phyloP scores from a whole-genome alignment of 2,329 filamentous ascomycete species.

The Sarocladium strictum region DNA sequence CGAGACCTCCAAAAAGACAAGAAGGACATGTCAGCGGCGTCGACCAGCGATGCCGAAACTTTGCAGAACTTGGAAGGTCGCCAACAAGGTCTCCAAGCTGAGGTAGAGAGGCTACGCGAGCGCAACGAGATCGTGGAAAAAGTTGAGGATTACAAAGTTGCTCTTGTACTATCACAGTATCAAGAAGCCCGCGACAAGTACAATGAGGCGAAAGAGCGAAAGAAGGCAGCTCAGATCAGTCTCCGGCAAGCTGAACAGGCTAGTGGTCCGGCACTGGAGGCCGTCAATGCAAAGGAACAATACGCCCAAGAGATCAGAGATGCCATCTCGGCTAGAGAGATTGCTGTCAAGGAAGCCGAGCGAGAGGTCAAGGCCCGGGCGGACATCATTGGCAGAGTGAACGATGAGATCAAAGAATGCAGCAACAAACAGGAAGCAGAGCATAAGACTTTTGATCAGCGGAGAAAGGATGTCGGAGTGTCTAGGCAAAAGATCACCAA shows the following conservation, averaged over 20 bases:
- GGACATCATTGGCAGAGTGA: slow-evolving; percentile 26
- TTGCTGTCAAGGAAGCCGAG: slow-evolving; percentile 49
- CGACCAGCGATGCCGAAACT: slow-evolving; percentile 53
- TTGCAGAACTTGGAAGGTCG: slow-evolving; percentile 64
- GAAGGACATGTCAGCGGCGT: slow-evolving; percentile 54
- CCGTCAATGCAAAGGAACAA: slow-evolving; percentile 61
- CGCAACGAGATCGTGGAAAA: slow-evolving; percentile 61
- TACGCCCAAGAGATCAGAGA: slow-evolving; percentile 56
- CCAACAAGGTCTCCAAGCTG: slow-evolving; percentile 68
- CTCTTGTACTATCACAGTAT: slow-evolving; percentile 62
- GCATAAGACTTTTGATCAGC: slow-evolving; percentile 39
- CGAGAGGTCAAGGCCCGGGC: slow-evolving; percentile 38
- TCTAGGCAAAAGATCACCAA: slow-evolving; percentile 53
- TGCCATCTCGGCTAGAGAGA: slow-evolving; percentile 49
- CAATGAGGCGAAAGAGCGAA: slow-evolving; percentile 47
- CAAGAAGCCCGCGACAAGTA: slow-evolving; percentile 43
- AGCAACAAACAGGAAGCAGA: slow-evolving; percentile 43
- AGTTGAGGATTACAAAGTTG: slow-evolving; percentile 58
- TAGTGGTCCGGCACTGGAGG: slow-evolving; percentile 60
- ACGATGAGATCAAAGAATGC: slow-evolving; percentile 36
- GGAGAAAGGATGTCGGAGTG: slow-evolving; percentile 44
- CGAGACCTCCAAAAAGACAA: slow-evolving; percentile 64
- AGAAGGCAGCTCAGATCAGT: slow-evolving; percentile 48
- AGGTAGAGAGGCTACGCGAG: slow-evolving; percentile 78
- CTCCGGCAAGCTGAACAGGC: slow-evolving; percentile 53